Conservation (phyloP, 805 yeast genomes). For the Kuraishia piskuri region DNA sequence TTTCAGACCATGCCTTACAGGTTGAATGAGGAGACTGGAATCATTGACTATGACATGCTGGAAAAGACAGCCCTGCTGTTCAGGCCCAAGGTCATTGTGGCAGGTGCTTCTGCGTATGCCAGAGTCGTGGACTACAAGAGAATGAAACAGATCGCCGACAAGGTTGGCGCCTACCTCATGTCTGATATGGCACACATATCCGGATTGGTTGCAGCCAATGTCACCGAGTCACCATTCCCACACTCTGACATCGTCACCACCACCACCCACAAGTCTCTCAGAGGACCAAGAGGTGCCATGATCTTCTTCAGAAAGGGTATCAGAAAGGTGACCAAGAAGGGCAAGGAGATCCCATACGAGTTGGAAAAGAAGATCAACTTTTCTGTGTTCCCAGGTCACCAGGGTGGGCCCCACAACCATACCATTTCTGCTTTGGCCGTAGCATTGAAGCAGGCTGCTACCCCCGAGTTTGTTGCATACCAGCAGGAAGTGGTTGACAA, state of each 20-base stretch:
- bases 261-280: conserved; percentile 92
- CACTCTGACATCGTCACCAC: conserved; percentile 95
- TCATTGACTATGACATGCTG: conserved; percentile 85
- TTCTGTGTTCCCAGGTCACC: conserved; percentile 98
- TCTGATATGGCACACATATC: conserved; percentile 98
- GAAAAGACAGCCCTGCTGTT: conserved; percentile 75
- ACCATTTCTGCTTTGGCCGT: conserved; percentile 94
- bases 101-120: conserved; percentile 96
- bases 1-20: conserved; percentile 98
- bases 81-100: conserved; percentile 92
- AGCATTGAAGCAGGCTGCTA: conserved; percentile 84
- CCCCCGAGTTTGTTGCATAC: conserved; percentile 83
- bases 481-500: conserved; percentile 78
- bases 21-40: conserved; percentile 75
- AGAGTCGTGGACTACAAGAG: conserved; percentile 83
- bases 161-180: conserved; percentile 85
- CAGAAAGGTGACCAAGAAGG: conserved; percentile 73
- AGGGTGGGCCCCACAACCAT: conserved; percentile 99
- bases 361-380: conserved; percentile 89
- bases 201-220: conserved; percentile 92
- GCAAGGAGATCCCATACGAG: conserved; percentile 79
- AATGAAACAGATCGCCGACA: conserved; percentile 86
- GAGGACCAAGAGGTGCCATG: conserved; percentile 99
- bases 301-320: conserved; percentile 95
- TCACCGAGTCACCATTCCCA: conserved; percentile 86